Evolutionary conservation across 805 yeast species (phyloP), one percentile per base, ranked within the genome.

Genomic region (Candida glaebosa): DNA sequence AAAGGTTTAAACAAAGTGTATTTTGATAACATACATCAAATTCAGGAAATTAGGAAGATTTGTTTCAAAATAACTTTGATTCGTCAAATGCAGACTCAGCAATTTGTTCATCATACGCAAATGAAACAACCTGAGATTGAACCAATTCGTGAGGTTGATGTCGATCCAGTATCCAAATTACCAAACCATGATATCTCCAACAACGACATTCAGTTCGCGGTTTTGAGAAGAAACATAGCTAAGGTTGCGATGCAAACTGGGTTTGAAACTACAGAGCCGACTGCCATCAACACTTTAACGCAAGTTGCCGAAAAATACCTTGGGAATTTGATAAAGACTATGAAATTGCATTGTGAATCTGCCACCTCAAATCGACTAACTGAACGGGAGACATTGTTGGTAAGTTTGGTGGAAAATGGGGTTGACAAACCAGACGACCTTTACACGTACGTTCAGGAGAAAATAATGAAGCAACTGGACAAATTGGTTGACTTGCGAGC

Each of bases 211-310:
- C 84, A 89, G 7, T 78, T 74, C 51, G 70, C 79, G 1, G 79
- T 86, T 0, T 63, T 93, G 66, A 73, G 79, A 48, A 79, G 84
- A 50, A 77, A 83, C 31, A 78, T 87, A 0, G 77, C 90, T 15
- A 87, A 88, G 46, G 66, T 93, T 15, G 79, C 87, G 1, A 91
- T 93, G 98, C 83, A 87, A 31, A 81, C 84, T 33, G 99, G 99
- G 0, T 93, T 87, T 66, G 98, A 93, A 63, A 69, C 84, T 0
- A 77, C 95, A 0, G 87, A 87, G 50, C 79, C 84, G 9, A 68
- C 73, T 37, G 96, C 97, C 4, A 74, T 87, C 18, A 84, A 86
- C 46, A 76, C 87, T 2, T 63, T 93, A 42, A 79, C 96, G 0
- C 95, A 88, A 49, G 61, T 93, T 24, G 91, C 97, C 0, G 91